A percentile compares a stretch with the other conserved stretches of the same genome.
These are phyloP conservation scores for Musa beccarii DNA, from an alignment of 176 grass and related monocot genomes.

Conservation along the genomic window DNA sequence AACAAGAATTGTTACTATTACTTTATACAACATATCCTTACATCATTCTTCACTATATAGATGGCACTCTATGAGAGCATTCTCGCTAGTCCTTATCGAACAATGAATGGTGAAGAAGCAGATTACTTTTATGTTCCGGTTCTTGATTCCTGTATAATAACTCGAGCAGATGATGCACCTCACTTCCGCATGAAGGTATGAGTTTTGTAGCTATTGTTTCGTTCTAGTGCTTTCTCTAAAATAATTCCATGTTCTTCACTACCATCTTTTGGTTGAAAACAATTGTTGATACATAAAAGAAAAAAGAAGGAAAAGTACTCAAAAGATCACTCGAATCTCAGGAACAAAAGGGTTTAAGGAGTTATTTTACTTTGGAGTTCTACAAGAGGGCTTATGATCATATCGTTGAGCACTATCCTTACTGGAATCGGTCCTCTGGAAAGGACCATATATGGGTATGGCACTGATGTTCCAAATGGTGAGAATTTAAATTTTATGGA, in stretches of 20 bases:
- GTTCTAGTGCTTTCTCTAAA: conserved; percentile 7
- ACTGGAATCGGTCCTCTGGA: conserved; percentile 84
- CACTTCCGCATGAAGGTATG: conserved; percentile 59
- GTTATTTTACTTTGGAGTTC: conserved; percentile 67
- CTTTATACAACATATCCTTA: neutral
- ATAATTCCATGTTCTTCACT: conserved; percentile 8
- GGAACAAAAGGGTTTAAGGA: conserved; percentile 40
- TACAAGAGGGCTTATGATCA: conserved; percentile 83
- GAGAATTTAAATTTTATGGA: conserved; percentile 11
- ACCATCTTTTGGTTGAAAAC: neutral
- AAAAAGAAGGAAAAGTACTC: neutral
- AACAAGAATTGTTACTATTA: neutral
- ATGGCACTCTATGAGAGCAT: conserved; percentile 95
- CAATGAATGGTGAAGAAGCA: conserved; percentile 89
- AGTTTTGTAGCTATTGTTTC: conserved; percentile 8
- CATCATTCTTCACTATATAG: conserved; percentile 33
- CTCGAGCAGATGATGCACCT: conserved; percentile 75
- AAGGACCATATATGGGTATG: conserved; percentile 96
- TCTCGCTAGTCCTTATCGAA: conserved; percentile 81
- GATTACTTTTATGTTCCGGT: conserved; percentile 98
- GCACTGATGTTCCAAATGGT: conserved; percentile 25
- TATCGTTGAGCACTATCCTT: conserved; percentile 74
- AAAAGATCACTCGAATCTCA: conserved; percentile 17
- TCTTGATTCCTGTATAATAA: conserved; percentile 88
- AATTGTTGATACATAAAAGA: no score